Conservation (phyloP, 2,329 filamentous ascomycete species). For the Fusarium coffeatum region DNA sequence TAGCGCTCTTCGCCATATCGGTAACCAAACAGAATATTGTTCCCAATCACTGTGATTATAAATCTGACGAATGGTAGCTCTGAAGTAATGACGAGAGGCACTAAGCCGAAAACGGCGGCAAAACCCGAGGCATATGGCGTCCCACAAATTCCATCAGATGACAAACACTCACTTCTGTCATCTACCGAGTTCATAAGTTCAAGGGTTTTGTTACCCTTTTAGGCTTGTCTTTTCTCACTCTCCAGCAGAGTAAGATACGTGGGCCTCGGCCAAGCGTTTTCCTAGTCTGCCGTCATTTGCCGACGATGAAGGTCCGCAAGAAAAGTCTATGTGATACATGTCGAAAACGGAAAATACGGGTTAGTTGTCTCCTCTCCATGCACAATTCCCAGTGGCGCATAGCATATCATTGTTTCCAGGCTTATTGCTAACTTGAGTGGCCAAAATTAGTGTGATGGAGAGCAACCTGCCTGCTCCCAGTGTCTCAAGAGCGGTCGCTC, state of each 20-base stretch:
- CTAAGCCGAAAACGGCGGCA: not conserved
- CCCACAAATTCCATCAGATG: not conserved
- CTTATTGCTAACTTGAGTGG: not conserved
- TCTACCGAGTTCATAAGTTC: not conserved
- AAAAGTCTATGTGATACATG: not conserved
- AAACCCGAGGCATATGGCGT: not conserved
- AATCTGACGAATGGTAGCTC: not conserved
- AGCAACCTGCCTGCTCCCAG: not conserved
- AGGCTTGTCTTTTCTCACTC: not conserved
- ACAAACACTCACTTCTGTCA: not conserved
- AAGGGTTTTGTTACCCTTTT: not conserved
- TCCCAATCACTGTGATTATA: not conserved
- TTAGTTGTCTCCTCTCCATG: not conserved
- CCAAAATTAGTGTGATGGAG: not conserved
- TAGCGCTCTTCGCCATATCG: not conserved
- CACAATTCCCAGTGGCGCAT: not conserved
- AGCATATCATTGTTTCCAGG: accelerated
- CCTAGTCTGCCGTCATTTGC: not conserved
- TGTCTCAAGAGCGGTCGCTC: not conserved
- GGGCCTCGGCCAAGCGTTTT: not conserved
- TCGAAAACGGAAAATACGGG: not conserved
- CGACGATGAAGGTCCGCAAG: not conserved
- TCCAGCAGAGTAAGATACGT: not conserved
- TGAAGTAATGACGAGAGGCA: not conserved
- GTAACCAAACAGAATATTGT: not conserved